Evolutionary conservation across 345 rosid species (phyloP).

Genomic region (Aquilaria sinensis): DNA sequence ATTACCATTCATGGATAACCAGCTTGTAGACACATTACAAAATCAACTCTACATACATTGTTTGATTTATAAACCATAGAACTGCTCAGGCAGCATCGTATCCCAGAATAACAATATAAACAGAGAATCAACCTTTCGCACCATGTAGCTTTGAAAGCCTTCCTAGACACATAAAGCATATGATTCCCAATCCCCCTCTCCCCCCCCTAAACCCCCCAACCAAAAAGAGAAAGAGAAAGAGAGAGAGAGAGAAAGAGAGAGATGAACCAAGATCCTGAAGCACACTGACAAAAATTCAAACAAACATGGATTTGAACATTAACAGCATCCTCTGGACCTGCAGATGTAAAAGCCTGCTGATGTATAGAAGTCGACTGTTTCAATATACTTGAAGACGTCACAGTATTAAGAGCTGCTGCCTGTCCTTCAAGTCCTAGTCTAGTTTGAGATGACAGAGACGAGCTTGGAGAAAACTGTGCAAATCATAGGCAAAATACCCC

Average conservation of each 20-base stretch:
- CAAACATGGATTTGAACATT: conserved; percentile 1
- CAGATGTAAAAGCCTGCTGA: conserved; percentile 50
- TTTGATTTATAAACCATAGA: no score
- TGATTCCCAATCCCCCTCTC: neutral
- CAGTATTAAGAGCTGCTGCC: conserved; percentile 47
- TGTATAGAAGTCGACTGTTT: conserved; percentile 54
- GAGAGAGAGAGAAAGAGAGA: neutral
- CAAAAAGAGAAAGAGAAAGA: no score
- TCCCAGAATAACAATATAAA: no score
- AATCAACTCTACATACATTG: no score
- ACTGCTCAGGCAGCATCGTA: no score
- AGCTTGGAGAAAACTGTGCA: conserved; percentile 58
- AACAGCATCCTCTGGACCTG: conserved; percentile 52
- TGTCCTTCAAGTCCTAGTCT: conserved; percentile 72
- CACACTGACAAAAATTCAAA: no score
- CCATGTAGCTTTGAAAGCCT: no score
- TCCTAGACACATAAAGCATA: no score
- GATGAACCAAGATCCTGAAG: neutral
- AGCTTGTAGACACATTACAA: no score
- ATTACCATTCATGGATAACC: no score
- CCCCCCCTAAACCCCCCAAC: neutral
- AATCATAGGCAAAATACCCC: neutral
- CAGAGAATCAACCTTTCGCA: no score
- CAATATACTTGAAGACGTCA: conserved; percentile 50
- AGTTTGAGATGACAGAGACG: conserved; percentile 62